Evolutionary conservation across 306 rosid genomes (phyloP), one percentile per base, ranked within the genome.

Genomic region (Purshia tridentata): DNA sequence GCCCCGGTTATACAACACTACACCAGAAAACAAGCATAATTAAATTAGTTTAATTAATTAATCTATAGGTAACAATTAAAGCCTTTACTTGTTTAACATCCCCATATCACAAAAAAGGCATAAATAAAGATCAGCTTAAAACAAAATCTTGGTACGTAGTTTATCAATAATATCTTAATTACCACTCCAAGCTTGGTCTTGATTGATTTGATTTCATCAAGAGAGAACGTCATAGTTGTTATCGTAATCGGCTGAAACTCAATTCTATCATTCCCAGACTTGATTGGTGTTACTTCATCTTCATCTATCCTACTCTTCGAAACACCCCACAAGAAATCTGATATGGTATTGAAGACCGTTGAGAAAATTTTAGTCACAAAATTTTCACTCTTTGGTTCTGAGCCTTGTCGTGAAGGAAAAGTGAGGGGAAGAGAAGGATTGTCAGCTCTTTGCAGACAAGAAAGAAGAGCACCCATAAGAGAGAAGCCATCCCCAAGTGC

Each of bases 401-500:
- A 61, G 18, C 51, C 72, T 47, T 55, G 55, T 4, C 45, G 67
- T 13, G 85, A 73, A 16, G 96, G 92, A 61, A 89, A 85, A 2
- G 90, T 76, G 20, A 85, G 69, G 5, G 96, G 92, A 69, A 83
- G 82, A 67, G 76, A 76, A 9, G 89, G 89, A 52, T 90, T 46
- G 48, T 80, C 85, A 19, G 83, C 85, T 49, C 90, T 75, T 63
- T 73, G 82, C 0, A 86, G 76, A 64, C 82, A 87, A 35, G 96
- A 82, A 48, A 90, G 84, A 70, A 90, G 89, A 66, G 86, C 81
- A 59, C 86, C 85, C 96, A 89, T 86, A 1, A 86, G 76, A 46
- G 91, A 84, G 49, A 76, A 89, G 20, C 89, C 94, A 84, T 89
- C 92, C 6, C 90, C 95, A 58, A 87, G 90, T 12, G 91, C 86